Evolutionary conservation across 768 basidiomycete species (phyloP).

Genomic region (Termitomyces sp.): DNA sequence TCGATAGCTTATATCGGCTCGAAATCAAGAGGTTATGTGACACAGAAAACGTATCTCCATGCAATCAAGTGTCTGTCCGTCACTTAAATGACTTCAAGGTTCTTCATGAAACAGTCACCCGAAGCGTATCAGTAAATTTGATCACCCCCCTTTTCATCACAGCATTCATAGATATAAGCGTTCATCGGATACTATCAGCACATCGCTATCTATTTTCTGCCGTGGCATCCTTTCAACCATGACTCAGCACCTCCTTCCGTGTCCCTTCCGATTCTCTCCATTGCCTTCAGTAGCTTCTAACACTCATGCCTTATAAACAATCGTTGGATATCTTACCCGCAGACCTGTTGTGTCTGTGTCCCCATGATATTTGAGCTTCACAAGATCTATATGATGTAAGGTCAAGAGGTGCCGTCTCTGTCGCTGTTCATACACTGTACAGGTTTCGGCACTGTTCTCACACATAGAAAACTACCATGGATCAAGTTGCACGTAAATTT

Average conservation of each 20-base stretch:
- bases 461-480: slow-evolving; percentile 16
- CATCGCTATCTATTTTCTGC: slow-evolving; percentile 48
- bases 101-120: slow-evolving; percentile 69
- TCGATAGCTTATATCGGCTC: slow-evolving; percentile 35
- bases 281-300: slow-evolving; percentile 43
- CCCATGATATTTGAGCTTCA: slow-evolving; percentile 72
- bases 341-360: slow-evolving; percentile 77
- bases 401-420: slow-evolving; percentile 79
- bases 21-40: neutral
- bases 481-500: neutral
- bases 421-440: slow-evolving; percentile 73
- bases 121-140: slow-evolving; percentile 49
- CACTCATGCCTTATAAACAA: neutral
- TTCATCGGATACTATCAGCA: slow-evolving; percentile 45
- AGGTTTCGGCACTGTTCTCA: slow-evolving; percentile 61
- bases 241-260: slow-evolving; percentile 54
- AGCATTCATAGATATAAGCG: slow-evolving; percentile 11
- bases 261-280: slow-evolving; percentile 53
- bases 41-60: slow-evolving; percentile 41
- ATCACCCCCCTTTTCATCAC: neutral
- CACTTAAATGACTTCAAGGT: slow-evolving; percentile 62
- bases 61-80: slow-evolving; percentile 58
- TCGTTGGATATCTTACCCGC: slow-evolving; percentile 72
- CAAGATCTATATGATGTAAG: slow-evolving; percentile 68
- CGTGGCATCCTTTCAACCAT: slow-evolving; percentile 51